Base-by-base conservation (phyloP, 768 basidiomycete genomes). In the Leccinum broughii region DNA sequence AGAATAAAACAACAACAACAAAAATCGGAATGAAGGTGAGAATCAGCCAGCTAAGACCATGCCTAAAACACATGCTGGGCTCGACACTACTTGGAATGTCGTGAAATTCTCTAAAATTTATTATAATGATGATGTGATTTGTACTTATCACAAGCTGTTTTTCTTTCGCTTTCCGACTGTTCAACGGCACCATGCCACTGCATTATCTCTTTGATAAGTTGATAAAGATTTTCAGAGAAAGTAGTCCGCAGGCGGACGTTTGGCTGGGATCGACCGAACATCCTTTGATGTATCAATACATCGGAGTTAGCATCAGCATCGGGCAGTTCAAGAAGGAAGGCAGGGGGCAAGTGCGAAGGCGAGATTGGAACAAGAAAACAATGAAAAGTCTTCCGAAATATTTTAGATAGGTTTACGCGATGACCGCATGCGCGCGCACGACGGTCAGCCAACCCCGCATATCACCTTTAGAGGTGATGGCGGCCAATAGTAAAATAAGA, bases 171-270 rank as follows among this genome's bases (percentile, higher is more conserved):
- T 20, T 46, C 44, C 11, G 20, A 46, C 8, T 17, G 50, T 59
- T 64, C 62, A 70, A 26, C 68, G 58, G 62, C 68, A 68, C 11
- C 32, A 32, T 32, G 39, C 41, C 44, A 20, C 44, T 46, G 14
- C 24, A 24, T 26, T 50, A 22, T 55, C 60, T 35, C 48, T 67
- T 49, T 54, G 61, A 70, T 60, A 26, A 26, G 62, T 46, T 49
- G 11, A 56, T 64, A 41, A 44, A 26, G 56, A 51, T 56, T 30
- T 46, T 72, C 74, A 93, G 53, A 94, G 76, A 75, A 94, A 94
- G 69, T 94, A 94, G 73, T 93, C 92, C 46, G 92, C 89, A 20
- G 91, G 90, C 22, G 92, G 91, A 4, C 91, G 83, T 77, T 92
- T 92, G 32, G 89, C 85, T 28, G 90, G 91, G 70, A 91, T 85